Conservation (phyloP, 1,284 basidiomycete species). For the Marasmius oreades region DNA sequence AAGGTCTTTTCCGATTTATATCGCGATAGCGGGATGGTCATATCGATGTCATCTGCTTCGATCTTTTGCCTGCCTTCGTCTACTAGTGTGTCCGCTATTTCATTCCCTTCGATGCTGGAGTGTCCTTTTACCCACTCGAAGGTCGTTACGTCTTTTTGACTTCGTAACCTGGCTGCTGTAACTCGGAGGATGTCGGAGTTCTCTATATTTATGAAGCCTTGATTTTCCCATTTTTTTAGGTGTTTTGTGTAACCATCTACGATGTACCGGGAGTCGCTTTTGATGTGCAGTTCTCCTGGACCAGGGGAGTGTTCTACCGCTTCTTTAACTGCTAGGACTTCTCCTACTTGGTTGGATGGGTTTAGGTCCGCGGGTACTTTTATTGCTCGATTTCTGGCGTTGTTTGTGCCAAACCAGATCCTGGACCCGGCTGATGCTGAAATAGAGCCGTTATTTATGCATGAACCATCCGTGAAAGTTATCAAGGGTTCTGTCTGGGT, state of each 20-base stretch:
- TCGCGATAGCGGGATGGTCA: too few relatives aligned
- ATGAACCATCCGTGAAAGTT: conserved; percentile 16
- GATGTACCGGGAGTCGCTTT: conserved; percentile 19
- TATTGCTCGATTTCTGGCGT: conserved; percentile 15
- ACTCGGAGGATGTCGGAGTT: conserved; percentile 10
- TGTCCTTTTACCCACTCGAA: conserved; percentile 19
- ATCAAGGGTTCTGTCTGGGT: neutral
- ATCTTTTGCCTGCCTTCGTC: conserved; percentile 4
- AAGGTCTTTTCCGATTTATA: too few relatives aligned
- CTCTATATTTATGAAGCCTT: conserved; percentile 12
- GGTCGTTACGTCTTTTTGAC: conserved; percentile 10
- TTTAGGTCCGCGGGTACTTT: conserved; percentile 13
- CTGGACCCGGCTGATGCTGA: conserved; percentile 17
- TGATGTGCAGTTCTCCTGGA: conserved; percentile 10
- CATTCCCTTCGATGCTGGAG: conserved; percentile 14
- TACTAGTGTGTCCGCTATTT: conserved; percentile 13
- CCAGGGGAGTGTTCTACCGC: conserved; percentile 6
- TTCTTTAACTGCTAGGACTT: conserved; percentile 16
- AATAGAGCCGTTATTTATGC: conserved; percentile 11
- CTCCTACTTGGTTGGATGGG: conserved; percentile 23
- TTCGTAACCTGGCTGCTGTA: conserved; percentile 6
- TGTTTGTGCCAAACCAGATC: conserved; percentile 15
- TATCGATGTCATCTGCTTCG: neutral
- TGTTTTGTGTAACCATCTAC: conserved; percentile 19
- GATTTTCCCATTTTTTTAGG: conserved; percentile 17